phyloP scores from a whole-genome alignment of 768 basidiomycete species.

The Hortiboletus flavorubellus region DNA sequence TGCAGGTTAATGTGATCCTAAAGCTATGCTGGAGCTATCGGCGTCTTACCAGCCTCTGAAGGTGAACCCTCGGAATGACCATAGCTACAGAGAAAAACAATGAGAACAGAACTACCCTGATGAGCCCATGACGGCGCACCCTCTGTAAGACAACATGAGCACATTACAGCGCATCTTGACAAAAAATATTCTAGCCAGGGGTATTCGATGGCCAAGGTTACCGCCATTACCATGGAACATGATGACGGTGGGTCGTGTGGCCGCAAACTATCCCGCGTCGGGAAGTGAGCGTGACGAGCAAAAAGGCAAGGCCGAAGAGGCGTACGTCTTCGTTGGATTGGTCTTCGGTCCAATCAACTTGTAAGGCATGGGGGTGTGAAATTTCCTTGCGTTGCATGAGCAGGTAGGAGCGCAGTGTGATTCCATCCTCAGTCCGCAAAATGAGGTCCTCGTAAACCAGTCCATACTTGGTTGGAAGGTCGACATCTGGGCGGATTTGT shows the following conservation, averaged over 20 bases:
- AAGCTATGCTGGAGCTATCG: not conserved
- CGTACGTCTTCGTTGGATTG: conserved; percentile 59
- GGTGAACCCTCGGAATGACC: conserved; percentile 85
- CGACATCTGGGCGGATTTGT: conserved; percentile 51
- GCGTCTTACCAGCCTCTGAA: conserved; percentile 67
- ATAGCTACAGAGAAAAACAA: conserved; percentile 50
- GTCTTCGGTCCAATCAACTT: conserved; percentile 36
- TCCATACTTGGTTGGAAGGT: conserved; percentile 63
- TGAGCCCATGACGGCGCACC: conserved; percentile 44
- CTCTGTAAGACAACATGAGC: conserved; percentile 90
- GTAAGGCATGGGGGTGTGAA: conserved; percentile 31
- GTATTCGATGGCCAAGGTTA: conserved; percentile 87
- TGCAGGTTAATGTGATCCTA: not conserved
- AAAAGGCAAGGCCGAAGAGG: not conserved
- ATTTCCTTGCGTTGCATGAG: conserved; percentile 61
- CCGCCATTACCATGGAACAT: conserved; percentile 95
- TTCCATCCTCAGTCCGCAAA: conserved; percentile 66
- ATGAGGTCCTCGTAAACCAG: conserved; percentile 74
- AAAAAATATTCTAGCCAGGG: conserved; percentile 80
- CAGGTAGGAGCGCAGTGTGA: conserved; percentile 75
- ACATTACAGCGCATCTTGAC: conserved; percentile 88
- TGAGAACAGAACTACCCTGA: not conserved
- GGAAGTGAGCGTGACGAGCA: not conserved
- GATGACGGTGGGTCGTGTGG: conserved; percentile 74
- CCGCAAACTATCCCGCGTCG: conserved; percentile 34